Base-by-base conservation (phyloP, 192 early-diverging fungal species). In the Thoreauomyces humboldtii region DNA sequence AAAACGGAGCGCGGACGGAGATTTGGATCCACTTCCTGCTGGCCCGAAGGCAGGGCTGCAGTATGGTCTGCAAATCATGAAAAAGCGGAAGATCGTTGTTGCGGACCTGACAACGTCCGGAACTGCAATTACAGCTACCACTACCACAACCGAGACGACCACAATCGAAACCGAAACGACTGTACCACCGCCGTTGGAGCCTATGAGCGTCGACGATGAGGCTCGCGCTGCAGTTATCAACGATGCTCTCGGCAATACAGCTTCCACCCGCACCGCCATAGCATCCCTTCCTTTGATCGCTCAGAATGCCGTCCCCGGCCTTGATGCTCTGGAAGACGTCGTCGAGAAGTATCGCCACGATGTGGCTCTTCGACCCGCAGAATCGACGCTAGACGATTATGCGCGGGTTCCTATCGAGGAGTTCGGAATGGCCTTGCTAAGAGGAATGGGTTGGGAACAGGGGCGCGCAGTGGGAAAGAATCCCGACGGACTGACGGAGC, bases 381-480 rank as follows among this genome's bases (percentile, higher is more conserved):
- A 75, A 47, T 37, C 85, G 0, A 74, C 83, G 0, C 63, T 91
- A 47, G 87, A 89, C 2, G 88, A 90, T 57, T 96, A 94, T 56
- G 89, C 88, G 45, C 78, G 86, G 0, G 85, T 94, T 1, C 91
- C 94, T 3, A 86, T 96, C 0, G 91, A 95, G 50, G 86, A 88
- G 47, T 96, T 96, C 85, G 94, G 94, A 0, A 79, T 78, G 1
- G 93, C 93, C 0, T 73, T 95, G 60, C 70, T 96, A 48, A 78
- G 91, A 14, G 94, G 94, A 0, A 92, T 95, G 90, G 94, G 94
- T 0, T 95, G 92, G 91, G 85, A 82, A 41, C 84, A 88, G 42
- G 89, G 89, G 33, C 73, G 77, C 47, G 67, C 77, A 11, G 70
- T 84, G 2, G 81, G 79, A 14, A 80, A 69, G 43, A 81, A 81